Base-by-base conservation (phyloP, 371 early-diverging fungal genomes). In the Lichtheimia corymbifera region DNA sequence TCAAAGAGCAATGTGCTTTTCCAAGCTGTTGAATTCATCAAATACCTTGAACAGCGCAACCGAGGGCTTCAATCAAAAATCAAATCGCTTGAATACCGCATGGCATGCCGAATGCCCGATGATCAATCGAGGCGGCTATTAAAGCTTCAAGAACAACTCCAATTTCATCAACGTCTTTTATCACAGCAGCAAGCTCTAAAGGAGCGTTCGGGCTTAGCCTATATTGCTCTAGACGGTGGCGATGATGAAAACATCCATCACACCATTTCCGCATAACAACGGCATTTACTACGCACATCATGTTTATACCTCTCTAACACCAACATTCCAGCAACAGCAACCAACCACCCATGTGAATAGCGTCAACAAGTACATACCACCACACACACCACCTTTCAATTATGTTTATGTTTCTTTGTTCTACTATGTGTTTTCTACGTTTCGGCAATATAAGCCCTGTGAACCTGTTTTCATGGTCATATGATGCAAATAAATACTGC, bases 1-100 rank as follows among this genome's bases (percentile, higher is more conserved):
- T 81, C 83, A 17, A 85, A 84, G 54, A 80, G 83, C n/a, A 79
- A 77, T 0, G 80, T 85, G 17, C 63, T 87, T 12, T 77, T 78
- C 67, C 82, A 83, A 64, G 83, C 83, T 12, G 85, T 82, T 3
- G 83, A 81, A 40, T 84, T 71, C 40, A 80, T 84, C 20, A 67
- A 66, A 20, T 59, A 78, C 44, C 67, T 83, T 4, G 82, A 82
- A 50, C 71, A 69, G 35, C 67, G 80, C 15, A 87, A 87, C 62
- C 66, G 77, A 5, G 56, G 63, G 4, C 49, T 87, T 50, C 75
- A 76, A 50, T 84, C 85, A 9, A 82, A 82, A 45, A 70, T 85
- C 1, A 52, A 63, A 22, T 47, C 72, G 11, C 72, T 87, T 17
- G 80, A 83, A 53, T 62, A 76, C 9, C 75, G 85, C 17, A 67